Base-by-base conservation (phyloP, 1,284 basidiomycete genomes). In the Puccinia triticina region DNA sequence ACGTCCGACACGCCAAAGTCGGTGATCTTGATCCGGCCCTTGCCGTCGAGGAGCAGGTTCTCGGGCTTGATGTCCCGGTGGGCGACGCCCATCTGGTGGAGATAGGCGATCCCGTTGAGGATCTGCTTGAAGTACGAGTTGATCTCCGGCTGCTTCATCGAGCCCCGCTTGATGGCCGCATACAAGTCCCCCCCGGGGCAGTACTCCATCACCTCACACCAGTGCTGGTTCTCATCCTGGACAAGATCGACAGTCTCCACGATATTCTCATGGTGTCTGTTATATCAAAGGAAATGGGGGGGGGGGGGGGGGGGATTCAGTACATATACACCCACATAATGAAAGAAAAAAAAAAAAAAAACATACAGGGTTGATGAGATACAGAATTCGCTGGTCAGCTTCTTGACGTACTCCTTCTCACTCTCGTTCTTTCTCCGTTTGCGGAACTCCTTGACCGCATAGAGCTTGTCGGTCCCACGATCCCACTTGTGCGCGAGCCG, bases 201-300 rank as follows among this genome's bases (percentile, higher is more conserved):
- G 87, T 96, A 98, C 88, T 99, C 97, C 97, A 99, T 98, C 83
- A 99, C 96, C 88, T 99, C 96, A 87, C 96, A 99, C 96, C 96
- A 99, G 86, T 95, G 93, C 84, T 94, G 92, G 84, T 90, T 92
- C 88, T 99, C 96, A 88, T 99, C 96, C 86, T 99, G 96, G 37
- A 99, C 93, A 84, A 99, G 91, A 88, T 99, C 96, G 83, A 99
- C 97, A 1, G 96, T 99, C 89, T 99, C 96, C 86, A 99, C 96
- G 85, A 99, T 91, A 88, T 99, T 99, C 87, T 92, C 90, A 87
- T 43, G 73, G 57, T 82, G 79, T 29, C 79, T 82, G 40, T 73
- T 53, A 34, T 0, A 46, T 48, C 32, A 29, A 23, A 61, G 64
- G 32, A 73, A 53, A 71, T 2, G 37, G 32, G 46, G 23, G 12